These are phyloP conservation scores for Volvox carteri DNA, from an alignment of 163 green algal species.

Conservation along the genomic window DNA sequence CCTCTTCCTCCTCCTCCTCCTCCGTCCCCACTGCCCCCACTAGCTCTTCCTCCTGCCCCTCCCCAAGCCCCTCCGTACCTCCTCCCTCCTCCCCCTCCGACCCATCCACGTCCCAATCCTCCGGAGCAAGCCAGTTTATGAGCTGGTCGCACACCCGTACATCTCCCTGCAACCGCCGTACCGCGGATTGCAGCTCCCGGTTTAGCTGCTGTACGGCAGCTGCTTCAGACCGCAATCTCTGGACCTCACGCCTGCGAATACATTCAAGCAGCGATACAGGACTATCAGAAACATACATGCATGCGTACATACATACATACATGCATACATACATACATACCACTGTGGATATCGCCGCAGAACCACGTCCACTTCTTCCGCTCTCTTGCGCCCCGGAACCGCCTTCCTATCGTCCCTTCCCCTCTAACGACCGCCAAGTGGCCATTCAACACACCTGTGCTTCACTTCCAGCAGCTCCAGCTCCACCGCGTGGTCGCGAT, in stretches of 20 bases:
- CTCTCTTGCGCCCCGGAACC: neutral
- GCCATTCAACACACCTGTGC: neutral
- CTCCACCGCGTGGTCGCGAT: neutral
- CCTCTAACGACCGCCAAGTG: too few relatives aligned
- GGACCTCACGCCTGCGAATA: constrained; percentile 17
- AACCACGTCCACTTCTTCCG: neutral
- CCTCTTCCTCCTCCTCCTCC: too few relatives aligned
- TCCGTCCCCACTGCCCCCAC: too few relatives aligned
- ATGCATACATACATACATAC: neutral
- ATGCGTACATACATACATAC: neutral
- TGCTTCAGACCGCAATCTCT: neutral
- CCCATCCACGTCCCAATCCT: constrained; percentile 47
- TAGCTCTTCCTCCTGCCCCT: neutral
- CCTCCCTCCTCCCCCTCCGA: constrained; percentile 20
- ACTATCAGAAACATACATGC: neutral
- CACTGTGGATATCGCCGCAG: neutral
- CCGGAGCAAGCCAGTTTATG: constrained; percentile 6
- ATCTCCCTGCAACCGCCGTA: neutral
- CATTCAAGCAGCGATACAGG: neutral
- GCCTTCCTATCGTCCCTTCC: neutral
- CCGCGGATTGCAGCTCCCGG: neutral
- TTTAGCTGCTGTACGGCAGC: neutral
- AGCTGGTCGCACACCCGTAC: constrained; percentile 16
- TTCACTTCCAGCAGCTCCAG: neutral
- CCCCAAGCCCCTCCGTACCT: neutral